A percentile compares a stretch with the other conserved stretches of the same genome.
Evolutionary conservation across 2,329 filamentous ascomycete species (phyloP).

Genomic region (Diplodia scrobiculata): DNA sequence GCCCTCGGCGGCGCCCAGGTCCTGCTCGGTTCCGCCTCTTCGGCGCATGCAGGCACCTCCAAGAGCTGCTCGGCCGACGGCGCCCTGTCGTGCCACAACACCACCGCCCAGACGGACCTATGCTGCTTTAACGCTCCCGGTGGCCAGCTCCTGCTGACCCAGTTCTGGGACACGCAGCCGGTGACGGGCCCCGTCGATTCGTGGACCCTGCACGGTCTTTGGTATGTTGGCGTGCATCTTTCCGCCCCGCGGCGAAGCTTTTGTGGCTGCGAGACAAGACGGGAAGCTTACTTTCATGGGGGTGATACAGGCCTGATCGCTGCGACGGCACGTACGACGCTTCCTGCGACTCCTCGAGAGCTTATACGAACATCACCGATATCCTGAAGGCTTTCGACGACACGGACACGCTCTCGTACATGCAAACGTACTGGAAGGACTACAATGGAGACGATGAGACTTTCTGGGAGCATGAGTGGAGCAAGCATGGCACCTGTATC

Average conservation of each 20-base stretch:
- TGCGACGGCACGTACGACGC: constrained; percentile 71
- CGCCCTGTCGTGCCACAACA: constrained; percentile 65
- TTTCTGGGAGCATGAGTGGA: constrained; percentile 73
- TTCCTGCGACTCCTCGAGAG: constrained; percentile 64
- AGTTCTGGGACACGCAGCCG: constrained; percentile 74
- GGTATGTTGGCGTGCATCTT: constrained; percentile 43
- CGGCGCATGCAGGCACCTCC: constrained; percentile 37
- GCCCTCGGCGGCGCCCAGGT: constrained; percentile 42
- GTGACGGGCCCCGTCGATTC: constrained; percentile 52
- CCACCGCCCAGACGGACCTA: constrained; percentile 61
- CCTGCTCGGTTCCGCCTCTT: constrained; percentile 37
- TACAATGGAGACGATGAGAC: constrained; percentile 62
- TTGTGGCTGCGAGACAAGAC: neutral
- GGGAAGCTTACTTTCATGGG: constrained; percentile 4
- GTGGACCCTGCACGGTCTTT: constrained; percentile 75
- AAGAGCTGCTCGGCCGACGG: constrained; percentile 41
- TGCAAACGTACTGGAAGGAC: constrained; percentile 73
- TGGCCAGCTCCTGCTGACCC: constrained; percentile 71
- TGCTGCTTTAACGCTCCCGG: constrained; percentile 76
- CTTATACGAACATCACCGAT: constrained; percentile 65
- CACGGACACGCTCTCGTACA: constrained; percentile 63
- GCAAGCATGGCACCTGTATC: constrained; percentile 73
- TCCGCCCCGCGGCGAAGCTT: neutral
- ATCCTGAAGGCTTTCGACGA: constrained; percentile 61
- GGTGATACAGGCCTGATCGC: constrained; percentile 48